phyloP scores from a whole-genome alignment of 192 early-diverging fungal species.

The Coemansia umbellata region DNA sequence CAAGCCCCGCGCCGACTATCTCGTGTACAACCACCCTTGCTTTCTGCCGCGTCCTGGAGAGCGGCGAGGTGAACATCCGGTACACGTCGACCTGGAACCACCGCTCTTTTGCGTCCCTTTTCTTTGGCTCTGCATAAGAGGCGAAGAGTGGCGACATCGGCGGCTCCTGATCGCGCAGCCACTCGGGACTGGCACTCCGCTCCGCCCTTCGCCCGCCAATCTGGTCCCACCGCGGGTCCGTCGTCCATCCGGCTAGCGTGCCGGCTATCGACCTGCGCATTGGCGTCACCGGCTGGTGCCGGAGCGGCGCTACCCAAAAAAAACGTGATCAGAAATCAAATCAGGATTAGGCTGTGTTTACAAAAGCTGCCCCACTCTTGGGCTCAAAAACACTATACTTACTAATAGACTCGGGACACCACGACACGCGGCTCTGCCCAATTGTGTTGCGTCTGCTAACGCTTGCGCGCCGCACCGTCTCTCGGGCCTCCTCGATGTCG shows the following conservation, averaged over 20 bases:
- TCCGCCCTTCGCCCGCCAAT: neutral
- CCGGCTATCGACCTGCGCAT: constrained; percentile 24
- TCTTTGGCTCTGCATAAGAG: constrained; percentile 10
- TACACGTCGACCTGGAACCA: constrained; percentile 32
- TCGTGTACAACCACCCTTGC: constrained; percentile 20
- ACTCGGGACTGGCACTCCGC: constrained; percentile 10
- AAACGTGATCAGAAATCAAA: too few species aligned
- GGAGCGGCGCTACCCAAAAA: constrained; percentile 3
- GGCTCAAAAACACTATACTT: neutral
- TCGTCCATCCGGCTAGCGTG: constrained; percentile 13
- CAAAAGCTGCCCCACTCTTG: neutral
- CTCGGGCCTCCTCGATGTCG: constrained; percentile 21
- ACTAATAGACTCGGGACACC: too few species aligned
- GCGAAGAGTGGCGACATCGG: constrained; percentile 40
- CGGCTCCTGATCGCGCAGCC: constrained; percentile 39
- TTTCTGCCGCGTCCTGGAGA: neutral
- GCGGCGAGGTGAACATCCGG: constrained; percentile 24
- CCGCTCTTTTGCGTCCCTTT: neutral
- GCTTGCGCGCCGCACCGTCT: constrained; percentile 23
- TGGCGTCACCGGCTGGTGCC: constrained; percentile 6
- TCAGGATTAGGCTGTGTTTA: neutral
- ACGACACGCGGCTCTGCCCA: neutral
- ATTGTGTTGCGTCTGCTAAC: constrained; percentile 12
- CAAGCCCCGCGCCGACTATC: constrained; percentile 4
- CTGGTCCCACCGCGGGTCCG: neutral